These are phyloP conservation scores for Sclerotiophoma versabilis DNA, from an alignment of 2,329 filamentous ascomycete species.

Conservation along the genomic window DNA sequence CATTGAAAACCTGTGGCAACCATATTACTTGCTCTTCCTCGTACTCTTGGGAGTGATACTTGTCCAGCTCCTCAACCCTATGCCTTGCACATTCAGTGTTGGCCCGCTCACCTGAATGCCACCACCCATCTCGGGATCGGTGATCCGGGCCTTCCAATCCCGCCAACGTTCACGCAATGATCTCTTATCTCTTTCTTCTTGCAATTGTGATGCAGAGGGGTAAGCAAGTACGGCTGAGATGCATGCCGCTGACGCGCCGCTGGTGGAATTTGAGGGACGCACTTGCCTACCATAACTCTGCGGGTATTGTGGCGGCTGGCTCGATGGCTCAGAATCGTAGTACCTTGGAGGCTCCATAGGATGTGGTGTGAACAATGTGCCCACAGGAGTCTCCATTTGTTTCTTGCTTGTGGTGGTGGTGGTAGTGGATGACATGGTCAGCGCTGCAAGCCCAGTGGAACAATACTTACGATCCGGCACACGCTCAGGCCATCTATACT, in stretches of 20 bases:
- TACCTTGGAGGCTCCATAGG: neutral
- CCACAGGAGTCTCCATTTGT: no score
- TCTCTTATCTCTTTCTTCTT: neutral
- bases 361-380: neutral
- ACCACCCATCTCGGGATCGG: neutral
- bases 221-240: slow-evolving; percentile 6
- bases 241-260: neutral
- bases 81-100: neutral
- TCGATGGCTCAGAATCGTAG: slow-evolving; percentile 4
- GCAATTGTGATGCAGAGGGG: neutral
- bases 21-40: neutral
- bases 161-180: slow-evolving; percentile 6
- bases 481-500: no score
- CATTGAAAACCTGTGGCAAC: no score
- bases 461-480: no score
- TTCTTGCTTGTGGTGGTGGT: neutral
- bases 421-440: neutral
- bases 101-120: neutral
- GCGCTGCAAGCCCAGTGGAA: no score
- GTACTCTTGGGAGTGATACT: neutral
- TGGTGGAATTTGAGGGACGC: neutral
- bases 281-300: neutral
- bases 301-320: neutral
- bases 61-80: neutral
- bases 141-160: slow-evolving; percentile 3